Base-by-base conservation (phyloP, 148 eudicot species). In the Vaccinium corymbosum region DNA sequence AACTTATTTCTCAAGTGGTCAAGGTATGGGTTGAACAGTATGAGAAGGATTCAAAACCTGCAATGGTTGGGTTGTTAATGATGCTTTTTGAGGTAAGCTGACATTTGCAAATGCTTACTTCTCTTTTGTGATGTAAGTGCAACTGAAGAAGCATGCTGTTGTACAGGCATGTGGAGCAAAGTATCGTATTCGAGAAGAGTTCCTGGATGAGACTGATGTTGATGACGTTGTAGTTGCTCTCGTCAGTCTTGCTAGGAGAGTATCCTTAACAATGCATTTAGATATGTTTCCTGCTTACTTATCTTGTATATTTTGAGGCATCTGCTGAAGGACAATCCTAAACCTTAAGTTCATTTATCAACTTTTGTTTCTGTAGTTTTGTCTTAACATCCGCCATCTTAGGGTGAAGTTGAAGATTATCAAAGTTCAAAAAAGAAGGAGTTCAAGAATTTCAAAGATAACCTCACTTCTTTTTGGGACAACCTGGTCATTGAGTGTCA, bases 361-460 rank as follows among this genome's bases (percentile, higher is more conserved):
- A 50, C 46, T 62, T 61, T 48, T 6, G 19, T 73, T 68, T 46
- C 9, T 79, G 27, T 46, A 79, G 64, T 81, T 86, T 84, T 84
- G 50, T 64, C 89, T 92, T 90, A 85, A 90, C 90, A 50, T 15
- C 50, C 84, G 76, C 75, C 50, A 88, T 81, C 17, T 38, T 78
- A 97, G 99, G 98, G 99, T 79, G 94, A 94, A 85, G 90, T 97
- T 83, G 99, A 97, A 81, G 99, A 97, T 84, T 90, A 93, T 88
- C 97, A 94, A 80, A 94, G 91, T 82, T 93, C 97, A 55, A 94
- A 92, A 82, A 94, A 89, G 88, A 94, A 95, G 90, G 96, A 89
- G 76, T 90, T 94, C 91, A 97, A 92, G 90, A 92, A 87, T 89
- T 93, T 97, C 84, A 94, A 94, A 87, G 98, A 92, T 72, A 97